Evolutionary conservation across 2,329 filamentous ascomycete genomes (phyloP).

Genomic region (Iodosphaeria phyllophila): DNA sequence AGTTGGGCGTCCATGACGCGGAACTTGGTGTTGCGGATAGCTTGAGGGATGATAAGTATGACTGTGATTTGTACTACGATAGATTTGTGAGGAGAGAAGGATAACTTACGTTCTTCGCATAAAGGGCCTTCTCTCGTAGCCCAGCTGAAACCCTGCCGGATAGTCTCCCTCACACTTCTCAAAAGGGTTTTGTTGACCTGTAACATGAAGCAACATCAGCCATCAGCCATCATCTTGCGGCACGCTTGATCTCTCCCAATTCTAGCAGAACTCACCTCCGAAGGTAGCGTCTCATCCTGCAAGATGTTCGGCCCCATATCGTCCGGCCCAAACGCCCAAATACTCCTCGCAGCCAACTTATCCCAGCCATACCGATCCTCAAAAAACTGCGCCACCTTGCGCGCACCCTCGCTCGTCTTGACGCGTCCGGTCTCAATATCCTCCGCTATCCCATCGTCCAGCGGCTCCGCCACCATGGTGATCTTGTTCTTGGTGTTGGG

Average conservation of each 20-base stretch:
- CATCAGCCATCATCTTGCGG: too few species aligned
- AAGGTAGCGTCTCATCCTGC: conserved; percentile 88
- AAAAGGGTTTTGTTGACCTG: conserved; percentile 83
- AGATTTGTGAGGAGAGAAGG: conserved; percentile 4
- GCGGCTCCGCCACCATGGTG: conserved; percentile 91
- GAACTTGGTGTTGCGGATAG: conserved; percentile 96
- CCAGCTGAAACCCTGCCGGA: conserved; percentile 94
- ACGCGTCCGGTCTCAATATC: conserved; percentile 88
- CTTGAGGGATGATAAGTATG: conserved; percentile 11
- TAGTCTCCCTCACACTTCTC: conserved; percentile 72
- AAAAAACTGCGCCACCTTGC: conserved; percentile 91
- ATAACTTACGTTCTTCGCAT: conserved; percentile 79
- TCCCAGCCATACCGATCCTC: conserved; percentile 97
- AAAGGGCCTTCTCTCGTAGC: conserved; percentile 86
- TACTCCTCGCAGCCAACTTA: conserved; percentile 78
- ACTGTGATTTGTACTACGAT: conserved; percentile 1
- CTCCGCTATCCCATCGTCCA: conserved; percentile 85
- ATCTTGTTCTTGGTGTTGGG: conserved; percentile 99
- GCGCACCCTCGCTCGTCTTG: conserved; percentile 79
- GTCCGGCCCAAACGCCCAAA: conserved; percentile 97
- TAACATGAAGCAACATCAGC: too few species aligned
- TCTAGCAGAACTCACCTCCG: conserved; percentile 43
- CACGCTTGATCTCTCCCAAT: too few species aligned
- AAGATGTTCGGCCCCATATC: conserved; percentile 90
- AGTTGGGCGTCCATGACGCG: conserved; percentile 81